Evolutionary conservation across 2,329 filamentous ascomycete genomes (phyloP), one percentile per base, ranked within the genome.

Genomic region (Phaeomoniella chlamydospora): DNA sequence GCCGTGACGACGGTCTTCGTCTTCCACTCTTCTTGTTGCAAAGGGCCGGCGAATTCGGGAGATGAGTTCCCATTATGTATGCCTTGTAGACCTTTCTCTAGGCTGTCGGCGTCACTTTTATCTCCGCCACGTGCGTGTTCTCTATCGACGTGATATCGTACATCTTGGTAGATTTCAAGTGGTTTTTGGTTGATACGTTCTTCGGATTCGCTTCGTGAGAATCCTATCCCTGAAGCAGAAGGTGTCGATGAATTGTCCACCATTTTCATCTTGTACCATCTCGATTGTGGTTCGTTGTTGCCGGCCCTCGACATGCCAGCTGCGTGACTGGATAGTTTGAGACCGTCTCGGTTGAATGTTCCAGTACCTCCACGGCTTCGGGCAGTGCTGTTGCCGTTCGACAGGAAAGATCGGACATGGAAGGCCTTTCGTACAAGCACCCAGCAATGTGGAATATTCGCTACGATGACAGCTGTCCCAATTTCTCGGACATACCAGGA

Each of bases 391-490:
- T 6, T 26, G 22, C 22, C 22, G 22, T 26, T 26, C 6, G 22
- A 26, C 22, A 26, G n/a, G 22, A 26, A 26, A 26, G 22, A 26
- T n/a, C 22, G 22, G 9, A 26, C 22, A n/a, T 26, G 6, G 52
- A 70, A 70, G 14, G 67, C 45, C 35, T 67, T 61, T 12, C 64
- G 56, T 5, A 70, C 47, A 2, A 70, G 55, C 1, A 65, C 65
- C 66, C 66, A 70, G 10, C 66, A 58, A 30, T 65, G 62, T 0
- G 65, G 65, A 1, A 70, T 48, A 39, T 69, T 70, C 40, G 66
- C 67, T 13, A 70, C 65, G 1, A 68, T 51, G 18, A 64, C 49
- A 17, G 57, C 58, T 12, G 60, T 58, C 2, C 56, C 57, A 4
- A 57, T 58, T 52, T 64, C 61, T 10, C 60, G 56, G 48, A 62